Conservation (phyloP, 306 rosid genomes). For the Mimosa bimucronata region DNA sequence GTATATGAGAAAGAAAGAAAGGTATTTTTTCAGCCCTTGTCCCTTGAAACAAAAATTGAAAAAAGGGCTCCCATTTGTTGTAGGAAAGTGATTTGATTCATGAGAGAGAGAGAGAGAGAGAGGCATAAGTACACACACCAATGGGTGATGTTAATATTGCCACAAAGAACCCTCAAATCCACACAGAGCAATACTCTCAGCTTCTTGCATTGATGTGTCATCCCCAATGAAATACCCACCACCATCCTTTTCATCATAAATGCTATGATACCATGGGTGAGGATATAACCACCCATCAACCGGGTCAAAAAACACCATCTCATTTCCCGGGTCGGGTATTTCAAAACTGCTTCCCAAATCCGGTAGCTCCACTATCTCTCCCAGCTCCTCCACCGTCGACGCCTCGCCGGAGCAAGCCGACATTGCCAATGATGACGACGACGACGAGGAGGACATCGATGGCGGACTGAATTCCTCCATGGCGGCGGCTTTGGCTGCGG, state of each 20-base stretch:
- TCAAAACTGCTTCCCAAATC: slow-evolving; percentile 51
- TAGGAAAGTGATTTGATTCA: not conserved
- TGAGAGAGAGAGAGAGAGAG: not conserved
- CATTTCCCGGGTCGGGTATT: slow-evolving; percentile 45
- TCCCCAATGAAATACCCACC: slow-evolving; percentile 38
- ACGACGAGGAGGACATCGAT: slow-evolving; percentile 7
- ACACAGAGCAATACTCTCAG: slow-evolving; percentile 43
- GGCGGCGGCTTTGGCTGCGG: slow-evolving; percentile 84
- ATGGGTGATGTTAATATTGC: slow-evolving; percentile 40
- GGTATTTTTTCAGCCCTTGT: slow-evolving; percentile 17
- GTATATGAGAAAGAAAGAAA: slow-evolving; percentile 36
- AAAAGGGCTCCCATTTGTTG: slow-evolving; percentile 31
- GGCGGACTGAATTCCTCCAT: slow-evolving; percentile 53
- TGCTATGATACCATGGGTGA: slow-evolving; percentile 54
- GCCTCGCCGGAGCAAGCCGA: slow-evolving; percentile 27
- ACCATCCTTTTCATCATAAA: slow-evolving; percentile 38
- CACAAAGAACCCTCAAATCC: slow-evolving; percentile 42
- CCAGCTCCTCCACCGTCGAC: slow-evolving; percentile 66
- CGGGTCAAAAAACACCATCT: slow-evolving; percentile 58
- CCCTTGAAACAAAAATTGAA: slow-evolving; percentile 36
- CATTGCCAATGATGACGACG: slow-evolving; percentile 25
- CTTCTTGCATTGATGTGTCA: slow-evolving; percentile 47
- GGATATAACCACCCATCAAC: slow-evolving; percentile 52
- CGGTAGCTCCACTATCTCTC: slow-evolving; percentile 80
- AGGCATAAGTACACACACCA: not conserved